A percentile compares a stretch with the other conserved stretches of the same genome.
Evolutionary conservation across 2,329 filamentous ascomycete genomes (phyloP).

Genomic region (Ophiostoma novo-ulmi): DNA sequence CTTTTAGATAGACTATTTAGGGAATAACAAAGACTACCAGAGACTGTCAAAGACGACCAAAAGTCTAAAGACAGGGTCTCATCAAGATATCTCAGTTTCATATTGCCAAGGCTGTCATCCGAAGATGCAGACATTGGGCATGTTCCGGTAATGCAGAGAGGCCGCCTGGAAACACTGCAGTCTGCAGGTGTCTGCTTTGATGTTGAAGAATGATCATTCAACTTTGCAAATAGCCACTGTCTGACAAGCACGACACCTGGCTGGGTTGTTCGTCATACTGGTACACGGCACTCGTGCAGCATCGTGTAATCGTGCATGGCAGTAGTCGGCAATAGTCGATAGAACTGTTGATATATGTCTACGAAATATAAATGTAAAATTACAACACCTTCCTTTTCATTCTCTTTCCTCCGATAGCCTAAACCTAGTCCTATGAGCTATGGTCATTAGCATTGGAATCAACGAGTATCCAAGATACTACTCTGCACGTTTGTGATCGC

Average conservation of each 20-base stretch:
- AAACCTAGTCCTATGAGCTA: not conserved
- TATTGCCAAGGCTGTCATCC: slow-evolving; percentile 1
- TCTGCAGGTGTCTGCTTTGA: not conserved
- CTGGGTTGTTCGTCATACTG: not conserved
- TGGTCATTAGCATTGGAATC: no score
- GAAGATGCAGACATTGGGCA: not conserved
- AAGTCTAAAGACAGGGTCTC: not conserved
- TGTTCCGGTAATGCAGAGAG: not conserved
- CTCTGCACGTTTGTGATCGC: not conserved
- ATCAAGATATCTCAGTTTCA: not conserved
- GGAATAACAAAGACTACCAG: no score
- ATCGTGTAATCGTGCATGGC: not conserved
- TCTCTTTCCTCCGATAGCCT: not conserved
- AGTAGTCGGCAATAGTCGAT: not conserved
- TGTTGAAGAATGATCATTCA: no score
- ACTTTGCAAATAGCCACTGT: not conserved
- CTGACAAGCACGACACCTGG: not conserved
- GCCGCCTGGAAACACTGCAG: slow-evolving; percentile 1
- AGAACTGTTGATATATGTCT: no score
- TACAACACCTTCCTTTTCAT: not conserved
- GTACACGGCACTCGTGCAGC: not conserved
- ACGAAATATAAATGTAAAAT: not conserved
- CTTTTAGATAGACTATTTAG: not conserved
- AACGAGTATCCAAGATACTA: not conserved
- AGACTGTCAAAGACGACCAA: no score